Conservation (phyloP, 2,329 filamentous ascomycete species). For the Fusarium beomiforme region DNA sequence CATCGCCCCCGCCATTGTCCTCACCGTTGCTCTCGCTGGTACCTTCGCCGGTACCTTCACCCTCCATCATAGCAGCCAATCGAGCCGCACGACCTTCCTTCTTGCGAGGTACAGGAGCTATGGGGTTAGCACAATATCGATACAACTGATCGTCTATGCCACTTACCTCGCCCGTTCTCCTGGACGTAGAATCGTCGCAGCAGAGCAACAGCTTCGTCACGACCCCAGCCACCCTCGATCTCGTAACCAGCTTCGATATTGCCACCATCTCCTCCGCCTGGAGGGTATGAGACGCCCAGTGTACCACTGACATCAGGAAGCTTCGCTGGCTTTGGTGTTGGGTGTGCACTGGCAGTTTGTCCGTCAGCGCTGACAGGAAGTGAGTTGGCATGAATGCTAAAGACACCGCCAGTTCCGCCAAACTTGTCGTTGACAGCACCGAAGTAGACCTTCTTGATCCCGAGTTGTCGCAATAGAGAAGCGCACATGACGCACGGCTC, state of each 20-base stretch:
- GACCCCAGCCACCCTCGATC: slow-evolving; percentile 86
- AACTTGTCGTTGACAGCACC: slow-evolving; percentile 97
- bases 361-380: slow-evolving; percentile 51
- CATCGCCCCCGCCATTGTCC: slow-evolving; percentile 1
- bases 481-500: slow-evolving; percentile 99
- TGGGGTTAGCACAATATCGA: slow-evolving; percentile 9
- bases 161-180: slow-evolving; percentile 89
- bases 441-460: slow-evolving; percentile 91
- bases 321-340: slow-evolving; percentile 50
- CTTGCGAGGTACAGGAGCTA: slow-evolving; percentile 63
- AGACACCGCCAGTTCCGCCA: slow-evolving; percentile 92
- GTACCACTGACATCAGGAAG: slow-evolving; percentile 51
- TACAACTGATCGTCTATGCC: not conserved
- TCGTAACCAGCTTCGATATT: slow-evolving; percentile 83
- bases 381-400: slow-evolving; percentile 80
- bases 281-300: slow-evolving; percentile 50
- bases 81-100: slow-evolving; percentile 66
- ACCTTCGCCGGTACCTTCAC: slow-evolving; percentile 51
- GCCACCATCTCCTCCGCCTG: slow-evolving; percentile 64
- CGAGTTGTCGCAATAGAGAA: slow-evolving; percentile 86
- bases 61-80: slow-evolving; percentile 62
- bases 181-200: slow-evolving; percentile 96
- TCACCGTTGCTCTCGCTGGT: not conserved
- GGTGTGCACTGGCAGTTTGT: slow-evolving; percentile 54
- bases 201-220: slow-evolving; percentile 92